phyloP scores from a whole-genome alignment of 805 yeast genomes.

The Lipomyces lipofer region DNA sequence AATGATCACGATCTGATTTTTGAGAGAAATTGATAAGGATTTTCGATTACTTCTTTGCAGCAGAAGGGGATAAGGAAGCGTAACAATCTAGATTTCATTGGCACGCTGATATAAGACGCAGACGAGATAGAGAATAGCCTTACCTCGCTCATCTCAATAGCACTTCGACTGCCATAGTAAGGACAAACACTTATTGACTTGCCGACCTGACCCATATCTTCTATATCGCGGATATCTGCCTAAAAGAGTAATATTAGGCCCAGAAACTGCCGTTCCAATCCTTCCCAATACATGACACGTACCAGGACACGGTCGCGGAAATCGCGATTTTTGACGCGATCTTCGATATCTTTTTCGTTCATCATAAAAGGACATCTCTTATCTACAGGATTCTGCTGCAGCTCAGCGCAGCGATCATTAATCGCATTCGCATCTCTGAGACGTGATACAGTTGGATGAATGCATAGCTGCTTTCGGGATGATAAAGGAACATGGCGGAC shows the following conservation, averaged over 20 bases:
- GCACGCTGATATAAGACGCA: background rate
- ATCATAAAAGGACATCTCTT: conserved; percentile 48
- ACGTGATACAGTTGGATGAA: conserved; percentile 60
- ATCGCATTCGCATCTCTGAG: conserved; percentile 54
- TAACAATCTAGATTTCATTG: conserved; percentile 45
- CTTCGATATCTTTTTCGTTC: conserved; percentile 38
- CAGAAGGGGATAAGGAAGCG: conserved; percentile 82
- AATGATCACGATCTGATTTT: conserved; percentile 68
- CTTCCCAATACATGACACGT: background rate
- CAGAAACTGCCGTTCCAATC: background rate
- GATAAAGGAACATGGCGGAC: conserved; percentile 72
- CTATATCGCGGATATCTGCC: conserved; percentile 69
- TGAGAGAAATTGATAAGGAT: conserved; percentile 57
- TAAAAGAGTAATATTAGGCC: background rate
- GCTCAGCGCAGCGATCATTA: conserved; percentile 78
- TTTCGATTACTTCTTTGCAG: conserved; percentile 62
- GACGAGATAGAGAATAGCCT: background rate
- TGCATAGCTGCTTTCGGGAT: conserved; percentile 82
- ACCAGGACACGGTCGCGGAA: conserved; percentile 57
- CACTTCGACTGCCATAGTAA: conserved; percentile 69
- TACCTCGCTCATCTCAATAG: conserved; percentile 59
- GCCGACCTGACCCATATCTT: conserved; percentile 70
- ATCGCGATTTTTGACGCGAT: conserved; percentile 41
- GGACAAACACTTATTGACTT: conserved; percentile 64
- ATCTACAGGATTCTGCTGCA: conserved; percentile 47